Evolutionary conservation across 2,329 filamentous ascomycete genomes (phyloP).

Genomic region (Emericellopsis atlantica): DNA sequence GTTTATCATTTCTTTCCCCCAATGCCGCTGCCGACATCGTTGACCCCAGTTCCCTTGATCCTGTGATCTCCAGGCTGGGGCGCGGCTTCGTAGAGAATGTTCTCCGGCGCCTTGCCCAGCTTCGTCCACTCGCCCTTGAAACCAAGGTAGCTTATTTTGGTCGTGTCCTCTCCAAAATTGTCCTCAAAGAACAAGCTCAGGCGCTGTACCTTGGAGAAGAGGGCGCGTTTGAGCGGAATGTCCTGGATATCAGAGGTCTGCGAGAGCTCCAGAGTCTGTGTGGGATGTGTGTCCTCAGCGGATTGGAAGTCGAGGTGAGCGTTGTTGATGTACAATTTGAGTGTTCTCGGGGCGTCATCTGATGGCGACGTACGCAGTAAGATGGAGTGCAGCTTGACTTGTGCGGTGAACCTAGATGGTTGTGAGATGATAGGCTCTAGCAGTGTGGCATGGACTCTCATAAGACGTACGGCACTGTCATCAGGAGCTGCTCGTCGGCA

Average conservation of each 20-base stretch:
- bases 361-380: slow-evolving; percentile 69
- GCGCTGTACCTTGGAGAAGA: slow-evolving; percentile 76
- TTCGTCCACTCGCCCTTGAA: slow-evolving; percentile 94
- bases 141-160: slow-evolving; percentile 68
- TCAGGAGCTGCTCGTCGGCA: slow-evolving; percentile 84
- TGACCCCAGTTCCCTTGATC: slow-evolving; percentile 42
- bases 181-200: slow-evolving; percentile 83
- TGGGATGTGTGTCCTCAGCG: slow-evolving; percentile 56
- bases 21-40: slow-evolving; percentile 42
- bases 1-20: slow-evolving; percentile 23
- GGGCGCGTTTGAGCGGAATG: slow-evolving; percentile 72
- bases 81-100: slow-evolving; percentile 86
- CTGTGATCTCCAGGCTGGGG: slow-evolving; percentile 84
- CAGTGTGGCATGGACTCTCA: background rate
- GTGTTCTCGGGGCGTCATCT: slow-evolving; percentile 60
- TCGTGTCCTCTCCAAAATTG: slow-evolving; percentile 74
- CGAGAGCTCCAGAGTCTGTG: slow-evolving; percentile 65
- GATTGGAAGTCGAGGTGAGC: slow-evolving; percentile 75
- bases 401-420: slow-evolving; percentile 68
- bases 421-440: slow-evolving; percentile 1
- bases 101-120: slow-evolving; percentile 57
- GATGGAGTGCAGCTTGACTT: slow-evolving; percentile 85
- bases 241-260: slow-evolving; percentile 78
- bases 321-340: slow-evolving; percentile 81
- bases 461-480: slow-evolving; percentile 62